Conservation (phyloP, 192 early-diverging fungal genomes). For the Podochytrium sp. region DNA sequence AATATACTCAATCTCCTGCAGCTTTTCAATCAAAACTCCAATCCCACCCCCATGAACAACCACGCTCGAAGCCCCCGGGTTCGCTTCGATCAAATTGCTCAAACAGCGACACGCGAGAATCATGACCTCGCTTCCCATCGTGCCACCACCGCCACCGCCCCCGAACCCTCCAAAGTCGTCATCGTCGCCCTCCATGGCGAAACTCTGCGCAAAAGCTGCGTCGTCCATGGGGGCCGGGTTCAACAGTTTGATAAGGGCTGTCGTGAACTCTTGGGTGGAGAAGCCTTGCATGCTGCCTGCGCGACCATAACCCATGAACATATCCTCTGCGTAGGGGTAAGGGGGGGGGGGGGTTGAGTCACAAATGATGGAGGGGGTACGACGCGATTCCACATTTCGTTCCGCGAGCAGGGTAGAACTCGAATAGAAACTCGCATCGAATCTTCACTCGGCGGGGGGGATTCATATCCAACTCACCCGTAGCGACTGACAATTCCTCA, state of each 20-base stretch:
- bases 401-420: too few species aligned
- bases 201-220: conserved; percentile 28
- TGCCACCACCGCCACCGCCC: conserved; percentile 31
- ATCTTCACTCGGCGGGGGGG: too few species aligned
- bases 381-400: too few species aligned
- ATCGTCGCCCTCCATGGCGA: conserved; percentile 39
- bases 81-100: conserved; percentile 86
- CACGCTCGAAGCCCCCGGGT: conserved; percentile 66
- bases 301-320: conserved; percentile 51
- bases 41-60: conserved; percentile 75
- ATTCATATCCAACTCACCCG: too few species aligned
- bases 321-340: conserved; percentile 41
- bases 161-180: conserved; percentile 40
- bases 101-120: conserved; percentile 89
- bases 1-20: conserved; percentile 87
- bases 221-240: conserved; percentile 31
- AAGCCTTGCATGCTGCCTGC: conserved; percentile 48
- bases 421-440: too few species aligned
- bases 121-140: conserved; percentile 75
- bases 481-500: conserved; percentile 76
- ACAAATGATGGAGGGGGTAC: too few species aligned
- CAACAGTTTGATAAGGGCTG: conserved; percentile 69
- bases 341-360: conserved; percentile 23
- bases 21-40: conserved; percentile 71
- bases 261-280: conserved; percentile 66